phyloP scores from a whole-genome alignment of 805 yeast species.

The Myxozyma melibiosi region DNA sequence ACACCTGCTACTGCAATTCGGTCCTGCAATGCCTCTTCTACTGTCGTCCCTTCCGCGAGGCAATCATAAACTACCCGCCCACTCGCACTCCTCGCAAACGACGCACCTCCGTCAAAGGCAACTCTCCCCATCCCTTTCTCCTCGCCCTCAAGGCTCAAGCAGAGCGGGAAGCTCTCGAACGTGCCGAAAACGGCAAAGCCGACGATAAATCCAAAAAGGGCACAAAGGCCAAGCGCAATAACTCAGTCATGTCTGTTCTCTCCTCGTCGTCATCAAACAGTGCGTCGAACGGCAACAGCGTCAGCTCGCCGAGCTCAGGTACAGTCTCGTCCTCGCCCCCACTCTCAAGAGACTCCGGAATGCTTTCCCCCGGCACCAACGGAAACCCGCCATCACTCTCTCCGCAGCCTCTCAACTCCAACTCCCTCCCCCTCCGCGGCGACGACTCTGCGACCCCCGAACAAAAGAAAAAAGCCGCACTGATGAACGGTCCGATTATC shows the following conservation, averaged over 20 bases:
- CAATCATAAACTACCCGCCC: conserved; percentile 53
- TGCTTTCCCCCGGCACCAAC: not conserved
- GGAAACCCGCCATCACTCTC: not conserved
- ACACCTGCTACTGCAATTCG: conserved; percentile 89
- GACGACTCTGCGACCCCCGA: conserved; percentile 29
- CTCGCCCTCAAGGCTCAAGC: conserved; percentile 18
- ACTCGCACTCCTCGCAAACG: conserved; percentile 20
- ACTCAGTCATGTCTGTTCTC: conserved; percentile 19
- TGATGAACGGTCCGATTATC: conserved; percentile 30
- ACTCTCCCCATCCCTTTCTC: conserved; percentile 24
- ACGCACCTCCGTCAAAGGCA: conserved; percentile 25
- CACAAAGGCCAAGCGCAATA: conserved; percentile 16
- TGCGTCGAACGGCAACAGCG: no score
- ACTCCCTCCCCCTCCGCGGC: conserved; percentile 18
- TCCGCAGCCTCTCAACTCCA: not conserved
- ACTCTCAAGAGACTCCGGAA: not conserved
- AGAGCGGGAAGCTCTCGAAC: conserved; percentile 26
- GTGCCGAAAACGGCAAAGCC: conserved; percentile 11
- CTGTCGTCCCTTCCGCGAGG: conserved; percentile 66
- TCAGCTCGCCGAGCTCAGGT: not conserved
- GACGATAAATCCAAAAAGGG: conserved; percentile 5
- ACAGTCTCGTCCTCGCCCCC: not conserved
- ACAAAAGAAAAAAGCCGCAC: conserved; percentile 48
- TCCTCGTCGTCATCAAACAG: conserved; percentile 5
- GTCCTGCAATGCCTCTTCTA: conserved; percentile 85